Percentiles rank a stretch among this genome's conserved stretches.
phyloP scores from a whole-genome alignment of 352 stramenopile genomes.

The Globisporangium mamillatum region DNA sequence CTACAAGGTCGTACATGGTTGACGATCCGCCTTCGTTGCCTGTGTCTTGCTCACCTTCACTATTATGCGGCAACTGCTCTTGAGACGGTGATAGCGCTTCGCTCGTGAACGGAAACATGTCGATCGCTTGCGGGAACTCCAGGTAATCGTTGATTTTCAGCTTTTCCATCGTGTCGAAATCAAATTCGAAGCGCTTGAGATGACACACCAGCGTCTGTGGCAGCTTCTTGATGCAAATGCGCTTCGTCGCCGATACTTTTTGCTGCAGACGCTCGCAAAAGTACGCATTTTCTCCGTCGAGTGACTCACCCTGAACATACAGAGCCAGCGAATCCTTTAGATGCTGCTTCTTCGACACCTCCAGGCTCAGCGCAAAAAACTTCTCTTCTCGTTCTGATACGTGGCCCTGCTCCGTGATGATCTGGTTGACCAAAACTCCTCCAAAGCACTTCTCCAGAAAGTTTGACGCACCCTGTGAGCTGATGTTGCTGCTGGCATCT shows the following conservation, averaged over 20 bases:
- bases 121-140: slow-evolving; percentile 81
- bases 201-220: slow-evolving; percentile 80
- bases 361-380: slow-evolving; percentile 81
- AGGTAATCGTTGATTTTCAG: slow-evolving; percentile 86
- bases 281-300: slow-evolving; percentile 80
- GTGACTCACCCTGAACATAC: slow-evolving; percentile 71
- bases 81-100: slow-evolving; percentile 31
- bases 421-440: slow-evolving; percentile 79
- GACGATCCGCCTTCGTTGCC: neutral
- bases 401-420: slow-evolving; percentile 72
- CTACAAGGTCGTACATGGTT: slow-evolving; percentile 86
- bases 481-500: neutral
- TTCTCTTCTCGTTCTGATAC: slow-evolving; percentile 81
- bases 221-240: slow-evolving; percentile 77
- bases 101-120: slow-evolving; percentile 91
- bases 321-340: slow-evolving; percentile 57
- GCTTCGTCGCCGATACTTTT: slow-evolving; percentile 81
- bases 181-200: slow-evolving; percentile 88
- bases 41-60: neutral
- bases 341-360: slow-evolving; percentile 70
- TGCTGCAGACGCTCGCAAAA: slow-evolving; percentile 63
- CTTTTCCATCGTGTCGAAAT: slow-evolving; percentile 88
- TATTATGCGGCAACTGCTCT: neutral
- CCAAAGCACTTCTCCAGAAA: slow-evolving; percentile 61
- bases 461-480: neutral